Evolutionary conservation across 2,329 filamentous ascomycete species (phyloP), one percentile per base, ranked within the genome.

Genomic region (Alternaria arborescens): DNA sequence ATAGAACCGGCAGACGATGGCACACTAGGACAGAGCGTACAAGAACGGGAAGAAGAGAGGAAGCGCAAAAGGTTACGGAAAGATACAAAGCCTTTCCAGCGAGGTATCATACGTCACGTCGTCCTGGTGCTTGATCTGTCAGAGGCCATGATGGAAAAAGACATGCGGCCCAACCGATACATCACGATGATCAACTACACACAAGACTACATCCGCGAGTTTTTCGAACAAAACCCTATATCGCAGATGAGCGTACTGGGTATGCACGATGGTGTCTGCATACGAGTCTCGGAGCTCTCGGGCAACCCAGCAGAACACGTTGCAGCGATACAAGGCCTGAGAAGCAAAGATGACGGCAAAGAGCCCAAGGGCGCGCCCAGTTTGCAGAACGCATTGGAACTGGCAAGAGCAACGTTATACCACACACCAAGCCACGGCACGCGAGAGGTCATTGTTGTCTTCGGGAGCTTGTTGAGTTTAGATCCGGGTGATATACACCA

Each of bases 191-290:
- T 97, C 73, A 89, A 89, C 65, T 96, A 93, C 79, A 91, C 93
- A 16, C 87, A 90, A 65, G 90, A 93, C 58, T 99, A 98, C 78
- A 91, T 98, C 50, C 87, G 89, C 60, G 94, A 97, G 78, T 99
- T 93, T 81, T 99, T 98, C 76, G 95, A 98, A 80, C 95, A 99
- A 80, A 99, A 99, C 73, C 95, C 95, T 11, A 98, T 99, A 68
- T 97, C 93, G 10, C 95, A 99, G 80, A 87, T 99, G 58, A 94
- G 91, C 24, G 90, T 99, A 30, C 84, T 99, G 40, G 94, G 92
- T 52, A 97, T 98, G 91, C 88, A 92, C 63, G 95, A 98, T 77
- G 95, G 95, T 16, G 84, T 98, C 16, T 94, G 94, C 2, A 84
- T 96, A 24, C 85, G 92, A 40, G 87, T 99, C 65, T 95, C 91